phyloP scores from a whole-genome alignment of 176 grass and related monocot species.

The Miscanthus lutarioriparius region DNA sequence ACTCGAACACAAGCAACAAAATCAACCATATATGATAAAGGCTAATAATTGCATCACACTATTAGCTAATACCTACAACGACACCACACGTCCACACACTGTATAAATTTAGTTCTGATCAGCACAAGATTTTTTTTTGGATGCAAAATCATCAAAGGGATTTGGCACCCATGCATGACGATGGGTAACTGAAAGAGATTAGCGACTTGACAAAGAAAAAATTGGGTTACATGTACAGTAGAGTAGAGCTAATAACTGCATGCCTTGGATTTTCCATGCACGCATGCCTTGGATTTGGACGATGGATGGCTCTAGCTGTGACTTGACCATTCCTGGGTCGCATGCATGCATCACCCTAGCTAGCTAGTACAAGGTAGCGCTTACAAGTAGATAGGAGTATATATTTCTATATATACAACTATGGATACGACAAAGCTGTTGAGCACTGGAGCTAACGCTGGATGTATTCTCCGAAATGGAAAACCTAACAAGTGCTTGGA shows the following conservation, averaged over 20 bases:
- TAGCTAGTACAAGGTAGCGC: background rate
- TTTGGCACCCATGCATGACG: slow-evolving; percentile 15
- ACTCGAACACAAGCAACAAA: too few species aligned
- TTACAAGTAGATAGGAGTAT: background rate
- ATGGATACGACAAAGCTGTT: slow-evolving; percentile 18
- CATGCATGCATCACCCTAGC: background rate
- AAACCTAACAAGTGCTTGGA: background rate
- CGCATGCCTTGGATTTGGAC: background rate
- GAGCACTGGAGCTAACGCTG: background rate
- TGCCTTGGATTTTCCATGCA: too few species aligned
- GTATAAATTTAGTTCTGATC: background rate
- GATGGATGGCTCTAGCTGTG: background rate
- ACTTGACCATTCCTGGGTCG: background rate
- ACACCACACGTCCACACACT: too few species aligned
- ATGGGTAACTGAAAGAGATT: slow-evolving; percentile 17
- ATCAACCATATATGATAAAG: too few species aligned
- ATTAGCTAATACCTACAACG: too few species aligned
- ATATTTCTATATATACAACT: background rate
- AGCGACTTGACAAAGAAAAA: slow-evolving; percentile 16
- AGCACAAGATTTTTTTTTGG: background rate
- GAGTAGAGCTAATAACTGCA: background rate
- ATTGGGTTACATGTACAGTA: background rate
- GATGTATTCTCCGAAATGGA: slow-evolving; percentile 31
- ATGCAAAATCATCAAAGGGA: background rate
- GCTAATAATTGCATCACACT: too few species aligned